phyloP scores from a whole-genome alignment of 805 yeast species.

The Tetrapisispora pingtungensis region DNA sequence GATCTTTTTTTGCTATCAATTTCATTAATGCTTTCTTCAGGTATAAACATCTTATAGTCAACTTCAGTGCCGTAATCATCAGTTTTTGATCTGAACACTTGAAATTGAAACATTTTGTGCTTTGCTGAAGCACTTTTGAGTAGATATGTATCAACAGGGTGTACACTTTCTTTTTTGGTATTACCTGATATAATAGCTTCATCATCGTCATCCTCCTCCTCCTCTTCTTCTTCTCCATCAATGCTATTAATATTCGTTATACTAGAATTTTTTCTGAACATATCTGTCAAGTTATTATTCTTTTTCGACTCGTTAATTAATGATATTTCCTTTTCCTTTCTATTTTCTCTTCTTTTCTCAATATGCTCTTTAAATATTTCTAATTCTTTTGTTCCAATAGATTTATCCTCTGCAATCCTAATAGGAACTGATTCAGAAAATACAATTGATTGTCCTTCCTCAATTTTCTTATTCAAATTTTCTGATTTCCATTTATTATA shows the following conservation, averaged over 20 bases:
- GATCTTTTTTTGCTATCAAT: constrained; percentile 20
- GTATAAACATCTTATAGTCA: constrained; percentile 50
- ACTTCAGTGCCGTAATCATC: constrained; percentile 88
- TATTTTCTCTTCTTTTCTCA: constrained; percentile 35
- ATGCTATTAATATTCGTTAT: background rate
- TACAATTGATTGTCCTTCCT: constrained; percentile 56
- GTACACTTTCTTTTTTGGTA: constrained; percentile 10
- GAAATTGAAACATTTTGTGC: constrained; percentile 69
- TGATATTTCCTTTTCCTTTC: constrained; percentile 26
- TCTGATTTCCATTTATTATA: constrained; percentile 40
- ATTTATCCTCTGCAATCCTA: constrained; percentile 38
- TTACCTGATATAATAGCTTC: constrained; percentile 11
- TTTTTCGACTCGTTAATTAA: constrained; percentile 26
- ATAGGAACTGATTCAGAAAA: constrained; percentile 33
- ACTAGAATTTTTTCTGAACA: background rate
- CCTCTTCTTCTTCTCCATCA: constrained; percentile 6
- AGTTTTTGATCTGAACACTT: constrained; percentile 44
- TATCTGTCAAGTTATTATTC: constrained; percentile 13
- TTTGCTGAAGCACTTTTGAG: constrained; percentile 17
- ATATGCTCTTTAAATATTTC: constrained; percentile 38
- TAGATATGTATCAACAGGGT: constrained; percentile 24
- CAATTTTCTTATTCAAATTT: constrained; percentile 33
- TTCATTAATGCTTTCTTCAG: constrained; percentile 31
- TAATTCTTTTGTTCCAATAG: constrained; percentile 42
- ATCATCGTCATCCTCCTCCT: constrained; percentile 24